Percentiles rank a stretch among this genome's conserved stretches.
These are phyloP conservation scores for Colletotrichum eremochloae DNA, from an alignment of 2,329 filamentous ascomycete genomes.

Conservation along the genomic window DNA sequence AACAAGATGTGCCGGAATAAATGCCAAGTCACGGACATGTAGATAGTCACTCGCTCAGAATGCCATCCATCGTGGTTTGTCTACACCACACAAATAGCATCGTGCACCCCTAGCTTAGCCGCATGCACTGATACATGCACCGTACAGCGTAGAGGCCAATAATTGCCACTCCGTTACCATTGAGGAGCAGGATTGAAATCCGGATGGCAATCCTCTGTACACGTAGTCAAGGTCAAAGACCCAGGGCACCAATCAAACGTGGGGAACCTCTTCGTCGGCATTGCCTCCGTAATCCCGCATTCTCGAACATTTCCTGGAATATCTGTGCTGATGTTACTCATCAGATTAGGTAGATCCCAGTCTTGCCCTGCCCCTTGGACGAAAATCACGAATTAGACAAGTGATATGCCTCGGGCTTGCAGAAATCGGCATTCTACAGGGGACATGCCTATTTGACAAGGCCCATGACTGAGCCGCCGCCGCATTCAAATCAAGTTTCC, in stretches of 20 bases:
- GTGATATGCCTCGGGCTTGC: conserved; percentile 3
- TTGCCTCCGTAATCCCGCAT: conserved; percentile 9
- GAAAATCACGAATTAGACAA: background rate
- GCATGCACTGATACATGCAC: background rate
- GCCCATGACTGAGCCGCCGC: conserved; percentile 27
- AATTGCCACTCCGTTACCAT: conserved; percentile 4
- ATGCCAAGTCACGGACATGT: conserved; percentile 11
- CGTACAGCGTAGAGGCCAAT: conserved; percentile 5
- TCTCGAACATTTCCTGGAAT: conserved; percentile 15
- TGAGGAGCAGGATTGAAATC: background rate
- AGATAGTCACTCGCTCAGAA: conserved; percentile 17
- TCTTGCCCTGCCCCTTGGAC: conserved; percentile 1
- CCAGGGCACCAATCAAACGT: conserved; percentile 24
- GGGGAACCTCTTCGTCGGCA: conserved; percentile 17
- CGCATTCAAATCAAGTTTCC: conserved; percentile 37
- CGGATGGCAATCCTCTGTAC: background rate
- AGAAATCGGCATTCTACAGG: conserved; percentile 1
- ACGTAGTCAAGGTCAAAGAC: background rate
- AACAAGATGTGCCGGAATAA: conserved; percentile 1
- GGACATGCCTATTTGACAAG: conserved; percentile 6
- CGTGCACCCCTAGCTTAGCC: conserved; percentile 10
- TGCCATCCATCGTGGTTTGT: conserved; percentile 1
- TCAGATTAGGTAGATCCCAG: conserved; percentile 9
- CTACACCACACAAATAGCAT: conserved; percentile 18
- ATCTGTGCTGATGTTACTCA: conserved; percentile 16